phyloP scores from a whole-genome alignment of 805 yeast genomes.

The Candida hispaniensis region DNA sequence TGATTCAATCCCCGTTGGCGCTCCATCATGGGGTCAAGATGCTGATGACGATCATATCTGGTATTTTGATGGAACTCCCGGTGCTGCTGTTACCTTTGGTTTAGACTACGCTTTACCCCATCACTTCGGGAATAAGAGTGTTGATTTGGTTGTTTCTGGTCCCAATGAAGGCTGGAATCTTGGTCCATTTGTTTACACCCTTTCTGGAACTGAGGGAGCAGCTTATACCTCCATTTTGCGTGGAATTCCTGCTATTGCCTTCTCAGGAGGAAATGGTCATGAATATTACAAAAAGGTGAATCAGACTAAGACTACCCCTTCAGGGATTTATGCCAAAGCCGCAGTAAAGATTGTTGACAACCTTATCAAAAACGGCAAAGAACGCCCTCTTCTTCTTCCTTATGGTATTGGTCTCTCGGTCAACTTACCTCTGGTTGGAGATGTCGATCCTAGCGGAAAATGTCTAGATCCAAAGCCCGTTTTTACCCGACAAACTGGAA shows the following conservation, averaged over 20 bases:
- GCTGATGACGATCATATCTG: conserved; percentile 30
- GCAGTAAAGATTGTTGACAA: conserved; percentile 10
- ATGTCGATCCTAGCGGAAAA: conserved; percentile 13
- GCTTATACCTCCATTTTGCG: conserved; percentile 34
- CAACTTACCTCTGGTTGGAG: conserved; percentile 12
- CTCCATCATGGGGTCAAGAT: conserved; percentile 42
- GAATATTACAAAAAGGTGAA: conserved; percentile 12
- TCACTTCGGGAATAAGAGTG: conserved; percentile 30
- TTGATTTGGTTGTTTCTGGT: conserved; percentile 39
- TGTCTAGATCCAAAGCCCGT: conserved; percentile 14
- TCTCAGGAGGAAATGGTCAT: conserved; percentile 29
- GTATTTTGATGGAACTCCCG: conserved; percentile 41
- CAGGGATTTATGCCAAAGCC: conserved; percentile 12
- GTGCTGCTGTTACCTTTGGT: conserved; percentile 36
- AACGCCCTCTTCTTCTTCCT: conserved; percentile 10
- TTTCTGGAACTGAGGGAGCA: conserved; percentile 37
- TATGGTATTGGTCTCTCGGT: conserved; percentile 11
- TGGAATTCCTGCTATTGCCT: conserved; percentile 35
- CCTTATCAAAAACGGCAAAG: conserved; percentile 13
- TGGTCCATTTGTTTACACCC: conserved; percentile 31
- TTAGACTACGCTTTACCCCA: conserved; percentile 36
- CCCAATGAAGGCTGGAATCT: conserved; percentile 38
- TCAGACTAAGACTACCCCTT: conserved; percentile 4
- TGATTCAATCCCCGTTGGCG: conserved; percentile 36
- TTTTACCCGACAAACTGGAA: conserved; percentile 15